Percentiles rank a stretch among this genome's conserved stretches.
Evolutionary conservation across 169 alveolate genomes (phyloP).

Genomic region (Plasmodium chabaudi): DNA sequence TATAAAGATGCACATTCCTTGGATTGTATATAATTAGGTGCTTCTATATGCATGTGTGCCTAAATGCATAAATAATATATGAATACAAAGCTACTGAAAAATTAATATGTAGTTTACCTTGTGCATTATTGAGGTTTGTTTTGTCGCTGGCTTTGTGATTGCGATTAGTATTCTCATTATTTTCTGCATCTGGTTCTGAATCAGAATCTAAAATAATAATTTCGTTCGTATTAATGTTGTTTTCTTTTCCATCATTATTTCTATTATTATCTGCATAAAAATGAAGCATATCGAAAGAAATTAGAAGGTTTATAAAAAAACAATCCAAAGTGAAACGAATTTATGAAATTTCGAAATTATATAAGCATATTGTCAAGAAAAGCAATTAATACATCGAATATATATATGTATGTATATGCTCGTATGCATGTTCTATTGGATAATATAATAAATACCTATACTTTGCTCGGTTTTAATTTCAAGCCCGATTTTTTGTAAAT

Average conservation of each 20-base stretch:
- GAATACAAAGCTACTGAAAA: neutral
- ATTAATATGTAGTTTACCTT: conserved; percentile 40
- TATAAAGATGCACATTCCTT: too few relatives aligned
- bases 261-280: conserved; percentile 15
- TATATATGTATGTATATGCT: neutral
- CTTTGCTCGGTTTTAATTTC: conserved; percentile 51
- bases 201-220: conserved; percentile 68
- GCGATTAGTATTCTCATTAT: neutral
- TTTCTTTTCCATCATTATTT: conserved; percentile 1
- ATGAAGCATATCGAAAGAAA: neutral
- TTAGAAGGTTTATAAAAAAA: too few relatives aligned
- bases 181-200: conserved; percentile 55
- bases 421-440: neutral
- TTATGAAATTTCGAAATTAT: neutral
- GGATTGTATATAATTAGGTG: too few relatives aligned
- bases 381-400: neutral
- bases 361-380: neutral
- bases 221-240: conserved; percentile 30
- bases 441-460: conserved; percentile 11
- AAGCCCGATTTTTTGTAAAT: conserved; percentile 7
- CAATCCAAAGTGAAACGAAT: neutral
- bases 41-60: neutral
- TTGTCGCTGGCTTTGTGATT: conserved; percentile 10
- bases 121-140: conserved; percentile 21
- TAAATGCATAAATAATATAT: neutral